phyloP scores from a whole-genome alignment of 75 land plant species.

The Cunninghamia lanceolata region DNA sequence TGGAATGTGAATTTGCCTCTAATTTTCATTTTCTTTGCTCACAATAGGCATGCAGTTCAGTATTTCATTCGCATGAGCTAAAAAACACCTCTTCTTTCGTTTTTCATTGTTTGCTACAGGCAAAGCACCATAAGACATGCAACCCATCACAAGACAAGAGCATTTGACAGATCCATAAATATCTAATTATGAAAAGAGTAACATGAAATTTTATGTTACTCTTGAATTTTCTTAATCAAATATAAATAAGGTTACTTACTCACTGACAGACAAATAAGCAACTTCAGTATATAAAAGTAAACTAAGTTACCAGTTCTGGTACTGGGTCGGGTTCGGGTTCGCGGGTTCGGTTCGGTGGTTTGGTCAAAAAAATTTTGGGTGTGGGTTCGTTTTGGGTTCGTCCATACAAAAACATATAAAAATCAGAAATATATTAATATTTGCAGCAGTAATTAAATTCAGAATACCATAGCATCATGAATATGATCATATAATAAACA shows the following conservation, averaged over 20 bases:
- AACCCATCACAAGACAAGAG: neutral
- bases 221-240: neutral
- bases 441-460: too few relatives aligned
- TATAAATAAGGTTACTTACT: neutral
- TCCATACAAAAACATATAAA: too few relatives aligned
- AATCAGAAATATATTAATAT: too few relatives aligned
- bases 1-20: neutral
- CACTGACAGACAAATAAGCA: neutral
- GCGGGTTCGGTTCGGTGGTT: too few relatives aligned
- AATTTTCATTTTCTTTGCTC: neutral
- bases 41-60: neutral
- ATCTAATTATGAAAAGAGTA: neutral
- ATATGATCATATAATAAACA: too few relatives aligned
- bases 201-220: neutral
- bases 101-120: neutral
- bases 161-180: neutral
- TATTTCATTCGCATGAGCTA: neutral
- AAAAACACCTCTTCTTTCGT: neutral
- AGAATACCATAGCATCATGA: too few relatives aligned
- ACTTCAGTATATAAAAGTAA: neutral
- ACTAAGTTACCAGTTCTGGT: too few relatives aligned
- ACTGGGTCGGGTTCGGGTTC: too few relatives aligned
- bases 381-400: too few relatives aligned
- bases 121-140: neutral
- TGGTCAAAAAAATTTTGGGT: too few relatives aligned